Evolutionary conservation across 495 filamentous ascomycete species (phyloP).

Genomic region (Annulohypoxylon moriforme): DNA sequence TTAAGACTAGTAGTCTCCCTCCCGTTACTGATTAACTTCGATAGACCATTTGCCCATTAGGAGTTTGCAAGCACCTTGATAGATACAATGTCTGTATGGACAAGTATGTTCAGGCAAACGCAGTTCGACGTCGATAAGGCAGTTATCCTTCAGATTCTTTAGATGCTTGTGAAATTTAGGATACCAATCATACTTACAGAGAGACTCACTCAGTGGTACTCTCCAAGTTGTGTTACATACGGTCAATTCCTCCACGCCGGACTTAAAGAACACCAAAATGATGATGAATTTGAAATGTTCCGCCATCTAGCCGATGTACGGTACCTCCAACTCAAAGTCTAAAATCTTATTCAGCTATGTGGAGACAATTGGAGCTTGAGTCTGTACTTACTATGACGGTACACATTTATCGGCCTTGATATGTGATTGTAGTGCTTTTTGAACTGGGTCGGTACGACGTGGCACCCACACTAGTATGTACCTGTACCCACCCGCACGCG

Average conservation of each 20-base stretch:
- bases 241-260: slow-evolving; percentile 7
- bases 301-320: slow-evolving; percentile 26
- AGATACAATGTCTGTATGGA: background rate
- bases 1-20: background rate
- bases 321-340: slow-evolving; percentile 10
- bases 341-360: slow-evolving; percentile 40
- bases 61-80: background rate
- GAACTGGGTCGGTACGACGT: background rate
- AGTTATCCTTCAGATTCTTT: background rate
- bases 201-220: too few species aligned
- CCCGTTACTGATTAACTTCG: background rate
- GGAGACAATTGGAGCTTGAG: slow-evolving; percentile 6
- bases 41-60: background rate
- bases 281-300: slow-evolving; percentile 22
- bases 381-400: slow-evolving; percentile 40
- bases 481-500: slow-evolving; percentile 26
- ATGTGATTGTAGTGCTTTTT: background rate
- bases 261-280: slow-evolving; percentile 34
- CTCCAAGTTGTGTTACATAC: too few species aligned
- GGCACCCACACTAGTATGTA: slow-evolving; percentile 3
- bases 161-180: background rate
- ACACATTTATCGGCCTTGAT: slow-evolving; percentile 12
- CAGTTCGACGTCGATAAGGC: background rate
- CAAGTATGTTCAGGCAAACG: background rate
- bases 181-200: background rate